Evolutionary conservation across 2,329 filamentous ascomycete genomes (phyloP).

Genomic region (Fusarium begoniae): DNA sequence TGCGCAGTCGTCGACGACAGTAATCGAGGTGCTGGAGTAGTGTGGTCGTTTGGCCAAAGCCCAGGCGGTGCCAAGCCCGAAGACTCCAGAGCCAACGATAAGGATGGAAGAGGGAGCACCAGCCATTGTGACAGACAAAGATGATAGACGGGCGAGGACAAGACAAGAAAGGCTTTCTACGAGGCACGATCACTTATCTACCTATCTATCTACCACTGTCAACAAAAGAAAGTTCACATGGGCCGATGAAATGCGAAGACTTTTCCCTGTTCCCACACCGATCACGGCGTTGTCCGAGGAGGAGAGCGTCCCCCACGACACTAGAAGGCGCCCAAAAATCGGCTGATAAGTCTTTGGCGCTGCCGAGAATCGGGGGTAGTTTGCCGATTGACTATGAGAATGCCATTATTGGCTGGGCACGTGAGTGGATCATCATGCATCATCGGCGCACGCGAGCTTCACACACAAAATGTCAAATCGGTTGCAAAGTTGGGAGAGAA

Average conservation of each 20-base stretch:
- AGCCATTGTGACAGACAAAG: conserved; percentile 42
- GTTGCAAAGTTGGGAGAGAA: conserved; percentile 8
- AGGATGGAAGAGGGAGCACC: conserved; percentile 62
- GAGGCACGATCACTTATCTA: conserved; percentile 20
- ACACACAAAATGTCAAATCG: conserved; percentile 8
- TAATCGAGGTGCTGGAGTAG: conserved; percentile 64
- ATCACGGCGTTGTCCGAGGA: conserved; percentile 38
- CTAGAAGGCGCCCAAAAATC: conserved; percentile 14
- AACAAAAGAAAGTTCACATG: conserved; percentile 18
- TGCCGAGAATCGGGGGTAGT: conserved; percentile 37
- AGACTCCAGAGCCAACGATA: conserved; percentile 74
- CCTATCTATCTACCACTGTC: conserved; percentile 29
- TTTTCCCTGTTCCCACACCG: conserved; percentile 37
- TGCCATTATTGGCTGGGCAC: conserved; percentile 14
- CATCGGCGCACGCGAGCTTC: neutral
- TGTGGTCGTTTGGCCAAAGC: conserved; percentile 71
- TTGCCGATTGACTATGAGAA: neutral
- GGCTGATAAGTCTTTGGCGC: conserved; percentile 10
- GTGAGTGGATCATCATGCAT: conserved; percentile 5
- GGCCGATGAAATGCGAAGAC: conserved; percentile 29
- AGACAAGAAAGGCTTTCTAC: conserved; percentile 7
- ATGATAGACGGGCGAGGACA: conserved; percentile 8
- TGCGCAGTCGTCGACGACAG: conserved; percentile 65
- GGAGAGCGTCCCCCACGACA: neutral
- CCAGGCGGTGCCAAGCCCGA: conserved; percentile 70